Base-by-base conservation (phyloP, 192 early-diverging fungal genomes). In the Rhizophagus sp. region DNA sequence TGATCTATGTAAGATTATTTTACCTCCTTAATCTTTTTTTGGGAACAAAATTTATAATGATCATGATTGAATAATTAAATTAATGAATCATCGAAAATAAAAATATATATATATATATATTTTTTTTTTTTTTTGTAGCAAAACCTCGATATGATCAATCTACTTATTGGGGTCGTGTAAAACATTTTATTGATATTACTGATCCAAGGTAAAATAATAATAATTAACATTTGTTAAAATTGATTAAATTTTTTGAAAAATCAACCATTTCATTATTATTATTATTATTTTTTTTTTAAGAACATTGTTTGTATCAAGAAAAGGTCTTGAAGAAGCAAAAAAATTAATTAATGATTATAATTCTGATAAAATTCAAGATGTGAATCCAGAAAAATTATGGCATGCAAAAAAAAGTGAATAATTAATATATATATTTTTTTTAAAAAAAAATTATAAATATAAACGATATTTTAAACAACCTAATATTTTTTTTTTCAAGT, bases 101-200 rank as follows among this genome's bases (percentile, higher is more conserved):
- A 36, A 36, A 36, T 36, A 36, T 25, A 9, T 73, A 11, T n/a
- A 10, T 1, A 72, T 4, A n/a, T n/a, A n/a, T n/a, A n/a, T n/a
- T n/a, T n/a, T n/a, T 36, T 36, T 36, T 4, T 9, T 6, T 50
- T 47, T 47, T 50, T 25, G 12, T 39, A 89, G 88, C 88, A 70
- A 87, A 88, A 78, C 84, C 88, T 65, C 50, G 81, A 34, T 90
- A 88, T 82, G 92, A 94, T 75, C 93, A 92, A 76, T 85, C 85
- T 25, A 94, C 90, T 0, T 96, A 96, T 82, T 81, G 86, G 61
- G 95, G 95, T 33, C 87, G 95, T 30, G 85, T 96, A 57, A 71
- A 86, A 63, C 93, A 95, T 79, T 96, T 96, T 82, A 84, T 92
- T 19, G 88, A 91, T 72, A 70, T 96, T 15, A 95, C 94, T 12